Conservation (phyloP, 164 flowering plant species). For the Vitis amurensis region DNA sequence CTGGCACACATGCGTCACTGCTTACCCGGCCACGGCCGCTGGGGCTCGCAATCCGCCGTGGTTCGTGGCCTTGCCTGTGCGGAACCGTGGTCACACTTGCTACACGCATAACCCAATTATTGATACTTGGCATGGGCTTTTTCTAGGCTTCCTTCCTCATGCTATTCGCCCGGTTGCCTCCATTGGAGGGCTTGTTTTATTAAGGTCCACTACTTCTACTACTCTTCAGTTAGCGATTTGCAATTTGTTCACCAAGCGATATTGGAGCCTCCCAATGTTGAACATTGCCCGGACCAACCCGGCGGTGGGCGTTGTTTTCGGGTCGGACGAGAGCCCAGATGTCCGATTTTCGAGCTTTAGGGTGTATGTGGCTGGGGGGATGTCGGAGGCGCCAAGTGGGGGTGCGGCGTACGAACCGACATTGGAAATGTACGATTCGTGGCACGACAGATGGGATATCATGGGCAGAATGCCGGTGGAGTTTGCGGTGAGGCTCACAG, state of each 20-base stretch:
- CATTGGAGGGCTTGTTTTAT: constrained; percentile 37
- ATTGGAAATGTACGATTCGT: constrained; percentile 60
- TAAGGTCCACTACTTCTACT: constrained; percentile 15
- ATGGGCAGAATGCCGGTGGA: constrained; percentile 48
- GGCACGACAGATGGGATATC: constrained; percentile 31
- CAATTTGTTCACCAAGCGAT: constrained; percentile 56
- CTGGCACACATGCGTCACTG: constrained; percentile 45
- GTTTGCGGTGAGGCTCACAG: constrained; percentile 59
- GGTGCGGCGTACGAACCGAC: constrained; percentile 50
- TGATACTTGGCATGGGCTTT: constrained; percentile 40
- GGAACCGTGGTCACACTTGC: constrained; percentile 26
- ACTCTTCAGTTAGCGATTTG: constrained; percentile 34
- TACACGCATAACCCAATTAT: constrained; percentile 39
- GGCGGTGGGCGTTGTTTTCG: constrained; percentile 39
- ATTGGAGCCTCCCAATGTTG: constrained; percentile 35
- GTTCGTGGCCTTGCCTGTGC: constrained; percentile 51
- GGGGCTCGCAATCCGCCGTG: constrained; percentile 32
- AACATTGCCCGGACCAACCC: constrained; percentile 46
- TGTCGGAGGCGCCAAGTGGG: constrained; percentile 36
- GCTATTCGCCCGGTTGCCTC: constrained; percentile 45
- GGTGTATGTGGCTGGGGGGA: constrained; percentile 65
- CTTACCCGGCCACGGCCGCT: constrained; percentile 5
- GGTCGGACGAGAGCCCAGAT: background rate
- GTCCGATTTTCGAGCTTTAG: constrained; percentile 19
- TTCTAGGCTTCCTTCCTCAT: constrained; percentile 34